Base-by-base conservation (phyloP, 2,329 filamentous ascomycete species). In the Incumbomyces delicatus region DNA sequence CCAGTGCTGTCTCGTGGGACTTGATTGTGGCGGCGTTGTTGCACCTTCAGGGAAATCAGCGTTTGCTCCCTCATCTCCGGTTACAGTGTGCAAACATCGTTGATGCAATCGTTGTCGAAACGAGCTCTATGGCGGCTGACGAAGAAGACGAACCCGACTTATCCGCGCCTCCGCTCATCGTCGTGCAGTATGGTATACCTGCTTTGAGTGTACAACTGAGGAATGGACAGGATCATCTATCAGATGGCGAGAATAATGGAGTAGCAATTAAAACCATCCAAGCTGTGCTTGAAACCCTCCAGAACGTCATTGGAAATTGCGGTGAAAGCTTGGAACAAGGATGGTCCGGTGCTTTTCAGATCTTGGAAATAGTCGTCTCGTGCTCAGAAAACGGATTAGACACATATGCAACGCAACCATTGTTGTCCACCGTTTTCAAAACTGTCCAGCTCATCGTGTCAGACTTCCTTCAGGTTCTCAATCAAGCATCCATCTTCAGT, bases 381-480 rank as follows among this genome's bases (percentile, higher is more conserved):
- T 64, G 34, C 34, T 11, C 36, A 50, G 31, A 40, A 32, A 8
- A 41, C 32, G 22, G 14, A 43, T 14, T 17, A 11, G 32, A 8
- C 30, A 34, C 30, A 44, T 27, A 37, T 37, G 33, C 30, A 16
- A 5, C 18, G 29, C 33, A 41, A 42, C 18, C 42, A 30, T 18
- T 45, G 11, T 38, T 30, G 88, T 78, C 88, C 51, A 83, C 87
- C 13, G 85, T 90, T 0, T 98, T 98, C 63, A 84, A 80, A 53
- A 94, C 89, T 2, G 71, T 94, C 11, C 87, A 96, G 62, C 78
- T 98, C 2, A 84, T 98, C 38, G 94, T 89, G 63, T 95, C 92
- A 0, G 92, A 98, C 63, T 98, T 98, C 59, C 68, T 98, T 30
- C 75, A 81, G 12, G 80, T 85, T 6, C 74, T 81, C 47, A 85